These are phyloP conservation scores for Golubevia sp. DNA, from an alignment of 1,284 basidiomycete genomes.

Conservation along the genomic window DNA sequence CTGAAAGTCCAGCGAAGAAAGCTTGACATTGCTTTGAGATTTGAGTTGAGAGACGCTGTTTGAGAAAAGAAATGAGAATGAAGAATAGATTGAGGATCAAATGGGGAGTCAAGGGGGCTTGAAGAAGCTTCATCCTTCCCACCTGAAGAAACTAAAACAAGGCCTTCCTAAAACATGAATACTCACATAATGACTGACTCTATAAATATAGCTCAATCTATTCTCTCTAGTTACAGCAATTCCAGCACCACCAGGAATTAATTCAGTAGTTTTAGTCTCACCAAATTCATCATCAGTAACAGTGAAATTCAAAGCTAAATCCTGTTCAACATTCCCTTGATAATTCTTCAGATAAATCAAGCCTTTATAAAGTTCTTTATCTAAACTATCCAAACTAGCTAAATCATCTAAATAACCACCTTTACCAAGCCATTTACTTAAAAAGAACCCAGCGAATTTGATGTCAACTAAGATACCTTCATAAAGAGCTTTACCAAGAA, in stretches of 20 bases:
- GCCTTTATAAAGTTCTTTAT: constrained; percentile 88
- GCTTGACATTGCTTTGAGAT: constrained; percentile 52
- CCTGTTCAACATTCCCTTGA: constrained; percentile 77
- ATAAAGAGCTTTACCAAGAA: constrained; percentile 94
- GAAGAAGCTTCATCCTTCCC: too few species aligned
- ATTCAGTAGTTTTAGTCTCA: constrained; percentile 39
- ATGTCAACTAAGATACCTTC: constrained; percentile 96
- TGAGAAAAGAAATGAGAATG: too few species aligned
- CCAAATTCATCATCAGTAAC: constrained; percentile 75
- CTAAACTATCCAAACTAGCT: constrained; percentile 62
- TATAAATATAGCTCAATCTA: constrained; percentile 56
- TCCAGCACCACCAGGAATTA: constrained; percentile 46
- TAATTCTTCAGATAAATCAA: constrained; percentile 93
- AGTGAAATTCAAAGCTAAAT: constrained; percentile 90
- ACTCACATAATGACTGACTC: constrained; percentile 40
- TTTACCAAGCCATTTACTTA: constrained; percentile 70
- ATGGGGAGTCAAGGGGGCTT: too few species aligned
- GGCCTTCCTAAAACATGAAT: too few species aligned
- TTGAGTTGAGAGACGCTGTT: constrained; percentile 41
- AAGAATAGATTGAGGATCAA: too few species aligned
- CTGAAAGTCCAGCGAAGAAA: constrained; percentile 50
- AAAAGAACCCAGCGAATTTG: constrained; percentile 93
- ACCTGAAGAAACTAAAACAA: too few species aligned
- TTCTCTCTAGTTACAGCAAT: constrained; percentile 55
- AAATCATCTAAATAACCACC: constrained; percentile 48